Base-by-base conservation (phyloP, 805 yeast species). In the Ogataea nitratoaversa region DNA sequence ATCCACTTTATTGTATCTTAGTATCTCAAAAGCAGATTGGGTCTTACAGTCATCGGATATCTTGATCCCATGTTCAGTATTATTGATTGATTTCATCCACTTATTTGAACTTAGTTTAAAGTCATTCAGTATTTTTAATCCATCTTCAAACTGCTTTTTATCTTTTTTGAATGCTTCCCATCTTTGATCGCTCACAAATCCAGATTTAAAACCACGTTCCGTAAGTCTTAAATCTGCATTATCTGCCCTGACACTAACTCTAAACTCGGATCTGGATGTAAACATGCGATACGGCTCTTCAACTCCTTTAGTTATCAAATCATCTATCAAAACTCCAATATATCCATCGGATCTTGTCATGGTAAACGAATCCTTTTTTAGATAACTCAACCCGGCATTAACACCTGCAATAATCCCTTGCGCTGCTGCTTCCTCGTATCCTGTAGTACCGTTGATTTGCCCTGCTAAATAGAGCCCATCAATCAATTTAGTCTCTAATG, bases 201-300 rank as follows among this genome's bases (percentile, higher is more conserved):
- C 97, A 0, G 72, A 57, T 2, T 67, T 53, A 36, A 72, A 62
- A 1, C 95, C 99, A 41, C 65, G 59, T 38, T 71, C 78, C 0
- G 98, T 90, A 41, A 93, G 66, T 46, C 99, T 67, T 41, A 76
- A 62, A 56, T 95, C 97, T 0, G 99, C 98, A 66, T 93, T 93
- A 60, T 93, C 99, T 0, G 96, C 82, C 43, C 99, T 70, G 4
- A 89, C 87, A 25, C 89, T 82, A 29, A 93, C 78, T 57, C 99
- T 71, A 59, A 88, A 93, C 59, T 93, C 99, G 0, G 96, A 85
- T 37, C 99, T 74, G 5, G 97, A 88, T 0, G 99, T 93, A 57
- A 93, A 93, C 99, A 93, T 93, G 48, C 99, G 70, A 59, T 93
- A 93, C 1, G 99, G 99, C 60, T 93, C 99, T 44, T 82, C 86